phyloP scores from a whole-genome alignment of 2,329 filamentous ascomycete species.

The Ophiostoma himal-ulmi region DNA sequence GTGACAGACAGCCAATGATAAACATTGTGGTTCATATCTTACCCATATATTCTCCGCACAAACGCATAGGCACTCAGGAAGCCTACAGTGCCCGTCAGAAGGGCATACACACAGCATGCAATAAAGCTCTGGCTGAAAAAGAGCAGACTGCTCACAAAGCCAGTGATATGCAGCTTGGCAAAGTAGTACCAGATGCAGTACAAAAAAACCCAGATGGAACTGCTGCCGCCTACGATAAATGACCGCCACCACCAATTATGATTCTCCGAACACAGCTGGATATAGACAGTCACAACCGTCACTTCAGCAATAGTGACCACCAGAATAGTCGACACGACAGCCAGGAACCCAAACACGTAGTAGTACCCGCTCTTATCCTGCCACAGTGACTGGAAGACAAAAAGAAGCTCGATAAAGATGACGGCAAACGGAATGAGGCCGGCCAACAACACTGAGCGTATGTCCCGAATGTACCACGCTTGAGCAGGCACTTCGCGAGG shows the following conservation, averaged over 20 bases:
- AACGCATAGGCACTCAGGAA: constrained; percentile 81
- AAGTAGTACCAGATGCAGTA: constrained; percentile 84
- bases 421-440: constrained; percentile 76
- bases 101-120: constrained; percentile 72
- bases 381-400: constrained; percentile 63
- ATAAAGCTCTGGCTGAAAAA: constrained; percentile 84
- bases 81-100: constrained; percentile 76
- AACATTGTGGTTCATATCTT: constrained; percentile 33
- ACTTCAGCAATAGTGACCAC: constrained; percentile 75
- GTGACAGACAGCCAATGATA: neutral
- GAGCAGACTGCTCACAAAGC: constrained; percentile 70
- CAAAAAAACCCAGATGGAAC: constrained; percentile 72
- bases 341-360: constrained; percentile 83
- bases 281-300: constrained; percentile 75
- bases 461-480: constrained; percentile 65
- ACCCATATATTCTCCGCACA: constrained; percentile 76
- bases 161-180: constrained; percentile 71
- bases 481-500: constrained; percentile 69
- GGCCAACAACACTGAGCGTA: constrained; percentile 61
- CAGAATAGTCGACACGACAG: constrained; percentile 65
- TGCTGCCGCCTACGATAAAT: constrained; percentile 71
- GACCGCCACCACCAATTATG: constrained; percentile 92
- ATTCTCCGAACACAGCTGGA: constrained; percentile 78
- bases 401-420: constrained; percentile 30
- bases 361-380: constrained; percentile 89